These are phyloP conservation scores for Torrubiella hemipterigena DNA, from an alignment of 2,329 filamentous ascomycete genomes.

Conservation along the genomic window DNA sequence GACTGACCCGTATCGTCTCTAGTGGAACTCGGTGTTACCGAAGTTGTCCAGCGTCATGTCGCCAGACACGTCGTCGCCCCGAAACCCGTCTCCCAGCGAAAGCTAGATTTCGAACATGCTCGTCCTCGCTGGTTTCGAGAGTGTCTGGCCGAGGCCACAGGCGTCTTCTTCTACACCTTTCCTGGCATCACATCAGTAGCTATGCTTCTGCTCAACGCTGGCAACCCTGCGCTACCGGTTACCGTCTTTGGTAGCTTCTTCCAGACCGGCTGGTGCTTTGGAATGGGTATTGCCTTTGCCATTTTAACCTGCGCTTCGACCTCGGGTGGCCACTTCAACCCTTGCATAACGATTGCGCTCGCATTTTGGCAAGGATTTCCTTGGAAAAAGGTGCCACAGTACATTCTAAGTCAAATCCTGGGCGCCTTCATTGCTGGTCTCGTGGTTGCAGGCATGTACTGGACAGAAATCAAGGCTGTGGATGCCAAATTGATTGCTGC, in stretches of 20 bases:
- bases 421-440: constrained; percentile 43
- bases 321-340: constrained; percentile 44
- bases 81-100: constrained; percentile 38
- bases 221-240: constrained; percentile 17
- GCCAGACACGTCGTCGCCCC: constrained; percentile 34
- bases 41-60: constrained; percentile 37
- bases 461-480: constrained; percentile 28
- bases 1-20: neutral
- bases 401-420: constrained; percentile 44
- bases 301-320: constrained; percentile 43
- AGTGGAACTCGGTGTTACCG: constrained; percentile 40
- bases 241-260: constrained; percentile 33
- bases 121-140: constrained; percentile 42
- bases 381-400: constrained; percentile 43
- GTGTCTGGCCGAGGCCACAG: constrained; percentile 42
- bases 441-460: constrained; percentile 43
- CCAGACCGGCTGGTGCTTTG: constrained; percentile 43
- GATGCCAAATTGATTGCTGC: constrained; percentile 22
- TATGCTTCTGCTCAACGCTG: constrained; percentile 34
- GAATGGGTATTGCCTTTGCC: constrained; percentile 44
- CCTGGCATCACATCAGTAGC: constrained; percentile 41
- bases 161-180: constrained; percentile 44
- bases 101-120: constrained; percentile 39
- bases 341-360: constrained; percentile 33
- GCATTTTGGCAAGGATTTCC: constrained; percentile 45